Evolutionary conservation across 345 rosid genomes (phyloP).

Genomic region (Eucalyptus virginea): DNA sequence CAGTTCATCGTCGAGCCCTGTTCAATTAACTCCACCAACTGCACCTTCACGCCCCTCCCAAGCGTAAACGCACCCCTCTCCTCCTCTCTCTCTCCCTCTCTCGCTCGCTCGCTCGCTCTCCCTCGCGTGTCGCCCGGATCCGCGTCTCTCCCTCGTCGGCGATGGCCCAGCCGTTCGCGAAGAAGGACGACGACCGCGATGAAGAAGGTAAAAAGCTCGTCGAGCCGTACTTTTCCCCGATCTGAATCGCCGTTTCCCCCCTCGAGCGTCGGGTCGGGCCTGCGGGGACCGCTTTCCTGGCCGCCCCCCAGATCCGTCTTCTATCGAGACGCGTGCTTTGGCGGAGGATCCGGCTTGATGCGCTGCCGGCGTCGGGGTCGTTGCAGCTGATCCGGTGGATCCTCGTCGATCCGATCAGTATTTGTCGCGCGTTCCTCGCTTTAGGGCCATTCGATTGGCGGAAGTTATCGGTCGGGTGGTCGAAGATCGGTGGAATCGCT

Average conservation of each 20-base stretch:
- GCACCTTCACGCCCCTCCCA: background rate
- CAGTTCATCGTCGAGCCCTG: background rate
- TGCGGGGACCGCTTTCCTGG: background rate
- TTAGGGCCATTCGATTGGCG: background rate
- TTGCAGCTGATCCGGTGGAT: background rate
- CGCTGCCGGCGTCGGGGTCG: background rate
- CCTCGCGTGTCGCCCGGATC: background rate
- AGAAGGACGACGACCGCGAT: slow-evolving; percentile 95
- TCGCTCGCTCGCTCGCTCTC: background rate
- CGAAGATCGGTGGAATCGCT: background rate
- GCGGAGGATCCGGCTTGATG: background rate
- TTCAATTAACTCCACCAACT: background rate
- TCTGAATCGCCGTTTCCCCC: background rate
- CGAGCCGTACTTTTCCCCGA: background rate
- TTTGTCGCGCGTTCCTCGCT: background rate
- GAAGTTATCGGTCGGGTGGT: background rate
- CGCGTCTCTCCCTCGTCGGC: background rate
- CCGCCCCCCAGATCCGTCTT: background rate
- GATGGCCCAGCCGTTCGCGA: slow-evolving; percentile 94
- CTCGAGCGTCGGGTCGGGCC: background rate
- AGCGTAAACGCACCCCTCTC: background rate
- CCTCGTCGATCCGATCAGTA: background rate
- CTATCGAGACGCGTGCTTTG: background rate
- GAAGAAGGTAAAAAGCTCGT: slow-evolving; percentile 58
- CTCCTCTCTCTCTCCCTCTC: background rate